Conservation (phyloP, 257 asterid species). For the Solanum piurae region DNA sequence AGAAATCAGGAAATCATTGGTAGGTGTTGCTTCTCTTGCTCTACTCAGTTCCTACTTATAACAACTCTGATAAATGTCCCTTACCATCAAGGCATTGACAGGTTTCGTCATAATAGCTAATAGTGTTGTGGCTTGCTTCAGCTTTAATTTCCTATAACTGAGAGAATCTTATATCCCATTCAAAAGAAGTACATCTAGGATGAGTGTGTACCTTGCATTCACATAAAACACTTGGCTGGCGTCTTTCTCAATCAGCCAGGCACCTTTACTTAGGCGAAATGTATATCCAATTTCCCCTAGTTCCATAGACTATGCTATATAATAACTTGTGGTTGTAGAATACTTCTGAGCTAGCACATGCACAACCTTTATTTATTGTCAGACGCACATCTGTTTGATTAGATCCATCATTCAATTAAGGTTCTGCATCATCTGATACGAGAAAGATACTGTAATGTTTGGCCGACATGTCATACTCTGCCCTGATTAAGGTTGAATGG, state of each 20-base stretch:
- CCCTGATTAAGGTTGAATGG: not conserved
- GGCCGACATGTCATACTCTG: not conserved
- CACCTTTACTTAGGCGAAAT: not conserved
- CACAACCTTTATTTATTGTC: not conserved
- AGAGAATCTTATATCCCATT: not conserved
- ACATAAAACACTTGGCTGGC: not conserved
- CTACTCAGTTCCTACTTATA: not conserved
- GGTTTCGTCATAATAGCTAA: not conserved
- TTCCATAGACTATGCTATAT: not conserved
- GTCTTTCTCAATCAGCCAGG: not conserved
- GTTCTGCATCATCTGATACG: not conserved
- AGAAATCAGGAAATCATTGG: constrained; percentile 73
- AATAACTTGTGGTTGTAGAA: not conserved
- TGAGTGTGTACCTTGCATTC: not conserved
- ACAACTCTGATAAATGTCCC: not conserved
- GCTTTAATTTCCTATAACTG: not conserved
- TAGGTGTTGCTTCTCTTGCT: constrained; percentile 20
- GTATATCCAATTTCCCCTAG: not conserved
- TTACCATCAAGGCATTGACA: not conserved
- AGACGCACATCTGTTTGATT: not conserved
- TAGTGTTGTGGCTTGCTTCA: not conserved
- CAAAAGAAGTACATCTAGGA: not conserved
- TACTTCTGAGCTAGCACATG: not conserved
- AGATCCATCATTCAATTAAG: not conserved
- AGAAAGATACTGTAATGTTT: not conserved